Evolutionary conservation across 805 yeast species (phyloP).

Genomic region (Komagataella kurtzmanii): DNA sequence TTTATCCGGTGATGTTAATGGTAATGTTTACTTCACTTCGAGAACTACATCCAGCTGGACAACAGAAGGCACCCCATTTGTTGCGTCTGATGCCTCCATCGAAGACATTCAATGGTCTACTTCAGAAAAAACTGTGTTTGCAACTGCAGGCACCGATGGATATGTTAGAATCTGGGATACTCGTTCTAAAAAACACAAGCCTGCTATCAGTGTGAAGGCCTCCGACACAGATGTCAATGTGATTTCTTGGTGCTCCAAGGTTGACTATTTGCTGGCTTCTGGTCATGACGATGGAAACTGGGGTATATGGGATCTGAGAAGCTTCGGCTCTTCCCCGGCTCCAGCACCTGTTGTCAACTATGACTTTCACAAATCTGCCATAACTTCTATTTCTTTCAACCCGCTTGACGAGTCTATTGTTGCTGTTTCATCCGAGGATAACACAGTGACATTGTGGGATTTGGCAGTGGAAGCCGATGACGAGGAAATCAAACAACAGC

Average conservation of each 20-base stretch:
- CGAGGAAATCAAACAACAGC: constrained; percentile 85
- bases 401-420: constrained; percentile 92
- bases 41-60: constrained; percentile 71
- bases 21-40: constrained; percentile 67
- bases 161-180: constrained; percentile 93
- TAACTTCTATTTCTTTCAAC: constrained; percentile 88
- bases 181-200: constrained; percentile 81
- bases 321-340: constrained; percentile 43
- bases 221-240: constrained; percentile 82
- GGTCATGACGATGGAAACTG: constrained; percentile 97
- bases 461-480: constrained; percentile 97
- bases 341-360: constrained; percentile 79
- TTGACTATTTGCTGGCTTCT: constrained; percentile 77
- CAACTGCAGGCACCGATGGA: constrained; percentile 91
- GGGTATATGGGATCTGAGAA: constrained; percentile 97
- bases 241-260: constrained; percentile 86
- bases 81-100: constrained; percentile 58
- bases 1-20: constrained; percentile 80
- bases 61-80: constrained; percentile 75
- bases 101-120: constrained; percentile 97
- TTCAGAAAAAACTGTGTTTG: constrained; percentile 85
- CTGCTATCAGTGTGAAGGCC: constrained; percentile 77
- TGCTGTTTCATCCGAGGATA: constrained; percentile 93
- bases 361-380: constrained; percentile 87
- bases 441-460: constrained; percentile 96